These are phyloP conservation scores for Austroboletus eburneus DNA, from an alignment of 768 basidiomycete species.

Conservation along the genomic window DNA sequence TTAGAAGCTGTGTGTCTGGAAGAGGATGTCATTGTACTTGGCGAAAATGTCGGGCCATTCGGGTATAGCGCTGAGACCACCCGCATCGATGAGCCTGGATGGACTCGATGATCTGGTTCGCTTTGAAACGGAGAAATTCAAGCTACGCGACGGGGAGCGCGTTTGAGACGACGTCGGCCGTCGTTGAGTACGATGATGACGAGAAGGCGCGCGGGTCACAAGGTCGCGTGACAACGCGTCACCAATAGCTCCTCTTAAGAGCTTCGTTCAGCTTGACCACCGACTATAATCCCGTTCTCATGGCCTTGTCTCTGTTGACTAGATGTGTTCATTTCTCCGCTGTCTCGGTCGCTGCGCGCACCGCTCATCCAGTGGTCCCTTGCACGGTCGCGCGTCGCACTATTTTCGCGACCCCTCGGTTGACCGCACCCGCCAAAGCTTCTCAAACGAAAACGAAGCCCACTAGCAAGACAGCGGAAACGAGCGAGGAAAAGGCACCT, in stretches of 20 bases:
- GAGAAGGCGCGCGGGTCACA: too few species aligned
- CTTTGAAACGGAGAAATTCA: slow-evolving; percentile 73
- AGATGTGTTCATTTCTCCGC: too few species aligned
- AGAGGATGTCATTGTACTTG: too few species aligned
- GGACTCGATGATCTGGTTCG: slow-evolving; percentile 76
- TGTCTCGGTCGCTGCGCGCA: not conserved
- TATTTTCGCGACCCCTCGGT: slow-evolving; percentile 20
- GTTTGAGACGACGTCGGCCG: slow-evolving; percentile 3
- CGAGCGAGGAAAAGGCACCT: not conserved
- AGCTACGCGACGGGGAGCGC: slow-evolving; percentile 61
- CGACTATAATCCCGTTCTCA: not conserved
- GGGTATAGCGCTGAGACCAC: slow-evolving; percentile 56
- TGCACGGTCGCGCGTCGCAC: slow-evolving; percentile 25
- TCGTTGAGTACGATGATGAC: not conserved
- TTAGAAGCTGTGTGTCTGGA: too few species aligned
- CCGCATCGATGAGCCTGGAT: slow-evolving; percentile 62
- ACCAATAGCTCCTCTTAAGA: not conserved
- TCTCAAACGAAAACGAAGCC: not conserved
- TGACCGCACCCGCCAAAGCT: slow-evolving; percentile 9
- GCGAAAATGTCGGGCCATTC: too few species aligned
- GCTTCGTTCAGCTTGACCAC: not conserved
- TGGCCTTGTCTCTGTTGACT: slow-evolving; percentile 15
- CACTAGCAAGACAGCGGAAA: slow-evolving; percentile 2
- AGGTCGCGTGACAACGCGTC: slow-evolving; percentile 26
- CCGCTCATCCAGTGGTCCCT: not conserved